Conservation (phyloP, 306 rosid species). For the Trifolium fragiferum region DNA sequence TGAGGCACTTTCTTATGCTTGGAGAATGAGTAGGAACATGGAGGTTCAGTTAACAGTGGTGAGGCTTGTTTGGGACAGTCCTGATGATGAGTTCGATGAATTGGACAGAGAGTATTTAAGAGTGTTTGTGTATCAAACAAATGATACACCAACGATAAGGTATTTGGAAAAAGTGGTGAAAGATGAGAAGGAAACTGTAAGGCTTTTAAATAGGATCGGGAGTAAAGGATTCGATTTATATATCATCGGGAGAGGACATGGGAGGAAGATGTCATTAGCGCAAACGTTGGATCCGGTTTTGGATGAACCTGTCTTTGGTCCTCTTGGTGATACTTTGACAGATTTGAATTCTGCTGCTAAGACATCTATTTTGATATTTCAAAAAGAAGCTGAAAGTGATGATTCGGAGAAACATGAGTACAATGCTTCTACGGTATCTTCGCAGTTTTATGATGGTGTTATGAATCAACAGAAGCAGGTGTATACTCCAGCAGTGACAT, state of each 20-base stretch:
- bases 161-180: conserved; percentile 45
- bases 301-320: conserved; percentile 55
- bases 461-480: not conserved
- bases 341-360: conserved; percentile 52
- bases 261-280: conserved; percentile 52
- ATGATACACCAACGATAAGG: conserved; percentile 16
- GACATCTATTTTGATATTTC: conserved; percentile 48
- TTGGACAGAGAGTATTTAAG: conserved; percentile 30
- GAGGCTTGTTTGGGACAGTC: conserved; percentile 50
- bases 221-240: conserved; percentile 45
- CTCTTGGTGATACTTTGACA: conserved; percentile 51
- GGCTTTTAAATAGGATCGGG: conserved; percentile 43
- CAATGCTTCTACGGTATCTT: not conserved
- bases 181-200: conserved; percentile 49
- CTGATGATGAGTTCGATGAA: conserved; percentile 40
- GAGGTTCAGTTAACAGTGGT: conserved; percentile 44
- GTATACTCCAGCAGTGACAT: not conserved
- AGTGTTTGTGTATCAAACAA: conserved; percentile 5
- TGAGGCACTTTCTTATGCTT: conserved; percentile 51
- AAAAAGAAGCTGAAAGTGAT: conserved; percentile 7
- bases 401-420: not conserved
- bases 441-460: not conserved
- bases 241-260: conserved; percentile 51
- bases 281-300: conserved; percentile 48
- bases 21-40: conserved; percentile 48